Base-by-base conservation (phyloP, 108 stramenopile genomes). In the Cyclotella atomus region DNA sequence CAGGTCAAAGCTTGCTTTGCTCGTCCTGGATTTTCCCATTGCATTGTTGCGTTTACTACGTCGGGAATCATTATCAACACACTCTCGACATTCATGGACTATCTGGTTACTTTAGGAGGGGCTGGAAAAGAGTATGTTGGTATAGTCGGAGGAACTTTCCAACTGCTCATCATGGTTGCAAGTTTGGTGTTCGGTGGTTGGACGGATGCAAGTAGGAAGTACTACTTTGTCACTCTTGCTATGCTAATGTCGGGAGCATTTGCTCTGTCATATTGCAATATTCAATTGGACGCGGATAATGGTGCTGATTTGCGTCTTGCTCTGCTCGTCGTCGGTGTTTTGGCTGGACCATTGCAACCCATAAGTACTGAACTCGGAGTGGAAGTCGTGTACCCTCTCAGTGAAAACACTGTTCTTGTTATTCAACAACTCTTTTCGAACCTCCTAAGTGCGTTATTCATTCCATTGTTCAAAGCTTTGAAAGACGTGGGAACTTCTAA, bases 361-460 rank as follows among this genome's bases (percentile, higher is more conserved):
- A 85, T 96, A 17, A 92, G 92, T 0, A 96, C 95, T 2, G 95
- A 93, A 73, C 79, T 96, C 25, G 95, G 92, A 34, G 92, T 93
- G 14, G 95, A 96, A 41, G 95, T 94, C 6, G 92, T 83, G 8
- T 96, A 93, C 54, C 95, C 95, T 0, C 60, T 91, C 41, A 89
- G 89, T 53, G 95, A 93, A 47, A 96, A 96, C 62, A 93, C 91
- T 1, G 95, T 96, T 17, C 71, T 96, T 43, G 95, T 96, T n/a
- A 92, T 96, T 50, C 95, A 96, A 54, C 95, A 96, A 67, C 85
- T 96, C 3, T 92, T 93, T 64, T 92, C 95, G 20, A 96, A 96
- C 81, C 67, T 96, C 32, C 63, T 93, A 57, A 92, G 91, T 62
- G 95, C 95, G 20, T 24, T 83, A 24, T 96, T 96, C 73, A 93